These are phyloP conservation scores for Triangularia setosa DNA, from an alignment of 2,329 filamentous ascomycete genomes.

Conservation along the genomic window DNA sequence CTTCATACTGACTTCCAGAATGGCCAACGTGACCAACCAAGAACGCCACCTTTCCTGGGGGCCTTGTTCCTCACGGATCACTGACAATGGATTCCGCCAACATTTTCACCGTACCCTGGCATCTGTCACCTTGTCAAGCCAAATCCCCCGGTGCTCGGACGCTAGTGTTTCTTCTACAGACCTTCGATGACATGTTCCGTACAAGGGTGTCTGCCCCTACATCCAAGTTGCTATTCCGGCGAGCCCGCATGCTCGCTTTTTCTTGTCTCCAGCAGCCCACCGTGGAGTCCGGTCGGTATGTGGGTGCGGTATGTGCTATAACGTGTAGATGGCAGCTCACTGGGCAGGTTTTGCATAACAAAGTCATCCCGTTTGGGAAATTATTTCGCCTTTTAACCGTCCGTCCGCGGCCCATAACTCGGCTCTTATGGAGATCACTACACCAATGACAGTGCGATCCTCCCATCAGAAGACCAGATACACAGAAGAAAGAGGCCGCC, in stretches of 20 bases:
- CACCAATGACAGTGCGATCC: constrained; percentile 32
- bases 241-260: constrained; percentile 25
- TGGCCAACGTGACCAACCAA: not conserved
- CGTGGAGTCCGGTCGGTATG: not conserved
- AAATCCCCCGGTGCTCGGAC: constrained; percentile 23
- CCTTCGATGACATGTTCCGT: constrained; percentile 43
- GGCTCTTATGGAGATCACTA: constrained; percentile 36
- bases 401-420: constrained; percentile 34
- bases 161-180: constrained; percentile 27
- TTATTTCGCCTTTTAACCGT: constrained; percentile 37
- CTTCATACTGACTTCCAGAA: not conserved
- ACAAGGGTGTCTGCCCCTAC: constrained; percentile 25
- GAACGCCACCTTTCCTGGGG: not conserved
- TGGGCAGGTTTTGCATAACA: constrained; percentile 37
- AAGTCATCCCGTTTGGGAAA: constrained; percentile 42
- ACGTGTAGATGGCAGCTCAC: not conserved
- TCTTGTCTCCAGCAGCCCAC: constrained; percentile 24
- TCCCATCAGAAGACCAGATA: constrained; percentile 18
- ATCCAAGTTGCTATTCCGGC: constrained; percentile 22
- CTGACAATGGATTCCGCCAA: not conserved
- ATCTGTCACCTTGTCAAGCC: not conserved
- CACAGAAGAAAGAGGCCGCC: constrained; percentile 2
- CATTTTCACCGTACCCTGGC: not conserved
- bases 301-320: not conserved
- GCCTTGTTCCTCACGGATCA: not conserved